Base-by-base conservation (phyloP, 345 rosid species). In the Rhizophora apiculata region DNA sequence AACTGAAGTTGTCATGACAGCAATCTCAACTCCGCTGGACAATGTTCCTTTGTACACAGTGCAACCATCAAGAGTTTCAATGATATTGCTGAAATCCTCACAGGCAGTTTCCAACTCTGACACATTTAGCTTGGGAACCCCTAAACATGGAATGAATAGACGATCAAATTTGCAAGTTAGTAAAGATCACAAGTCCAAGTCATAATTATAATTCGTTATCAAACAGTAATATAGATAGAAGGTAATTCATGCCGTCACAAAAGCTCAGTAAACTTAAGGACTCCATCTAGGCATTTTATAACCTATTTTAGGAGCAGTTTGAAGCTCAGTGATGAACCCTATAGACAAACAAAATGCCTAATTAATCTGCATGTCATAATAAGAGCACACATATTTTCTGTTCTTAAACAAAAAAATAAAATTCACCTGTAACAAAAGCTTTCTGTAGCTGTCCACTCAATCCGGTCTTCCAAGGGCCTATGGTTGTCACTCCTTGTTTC, bases 11-110 rank as follows among this genome's bases (percentile, higher is more conserved):
- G 96, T 79, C 43, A 88, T 84, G 74, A 92, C 99, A 15, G 90
- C 92, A 26, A 96, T 96, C 84, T 96, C 99, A 76, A 92, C 98
- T 62, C 98, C 98, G 62, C 95, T 92, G 34, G 99, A 96, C 30
- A 96, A 79, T 32, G 99, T 96, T 81, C 99, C 98, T 82, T 96
- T 96, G 76, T 87, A 96, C 36, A 87, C 60, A 62, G 78, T 85
- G 77, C 81, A 89, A 62, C 86, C 82, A 20, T 84, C 83, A 51
- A 68, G 31, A 22, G 90, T 81, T 66, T 81, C 84, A 56, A 92
- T 85, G 54, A 96, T 92, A 69, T 96, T 96, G 81, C 99, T 92
- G 74, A 96, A 96, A 82, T 96, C 99, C 81, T 96, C 99, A 59
- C 99, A 96, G 31, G 99, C 98, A 81, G 94, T 86, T 77, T 96